Evolutionary conservation across 148 eudicot species (phyloP).

Genomic region (Simmondsia chinensis): DNA sequence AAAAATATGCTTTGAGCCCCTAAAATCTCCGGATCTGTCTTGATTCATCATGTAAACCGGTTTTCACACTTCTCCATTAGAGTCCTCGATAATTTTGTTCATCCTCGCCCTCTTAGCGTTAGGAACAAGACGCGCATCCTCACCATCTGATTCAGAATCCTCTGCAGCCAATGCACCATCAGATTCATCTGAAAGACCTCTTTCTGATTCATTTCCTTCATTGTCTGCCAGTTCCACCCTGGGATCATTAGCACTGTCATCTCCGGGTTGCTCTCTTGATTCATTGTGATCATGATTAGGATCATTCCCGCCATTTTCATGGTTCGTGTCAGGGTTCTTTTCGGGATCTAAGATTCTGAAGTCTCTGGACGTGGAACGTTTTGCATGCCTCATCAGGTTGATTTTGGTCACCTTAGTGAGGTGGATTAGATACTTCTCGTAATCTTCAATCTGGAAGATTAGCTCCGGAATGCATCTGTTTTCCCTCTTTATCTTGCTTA

Average conservation of each 20-base stretch:
- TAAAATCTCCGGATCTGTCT: too few species aligned
- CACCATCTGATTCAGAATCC: conserved; percentile 20
- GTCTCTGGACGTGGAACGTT: conserved; percentile 53
- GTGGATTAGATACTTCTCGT: conserved; percentile 48
- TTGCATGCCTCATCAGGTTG: conserved; percentile 51
- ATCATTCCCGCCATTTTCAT: conserved; percentile 9
- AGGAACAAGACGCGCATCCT: conserved; percentile 18
- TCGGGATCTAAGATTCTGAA: conserved; percentile 28
- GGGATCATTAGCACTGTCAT: background rate
- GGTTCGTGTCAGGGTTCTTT: conserved; percentile 18
- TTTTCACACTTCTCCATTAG: conserved; percentile 38
- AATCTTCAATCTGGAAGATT: conserved; percentile 57
- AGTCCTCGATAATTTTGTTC: conserved; percentile 26
- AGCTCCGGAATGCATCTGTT: conserved; percentile 56
- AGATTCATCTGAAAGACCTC: conserved; percentile 3
- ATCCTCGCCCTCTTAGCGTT: conserved; percentile 31
- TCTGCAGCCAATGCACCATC: conserved; percentile 16
- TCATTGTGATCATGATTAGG: conserved; percentile 12
- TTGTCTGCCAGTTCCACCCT: conserved; percentile 1
- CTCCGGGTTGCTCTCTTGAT: conserved; percentile 1
- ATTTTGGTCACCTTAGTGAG: conserved; percentile 43
- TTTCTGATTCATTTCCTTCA: conserved; percentile 8
- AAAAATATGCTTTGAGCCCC: too few species aligned
- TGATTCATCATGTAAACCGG: too few species aligned
- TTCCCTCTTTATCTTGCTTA: conserved; percentile 53